These are phyloP conservation scores for Lactarius vividus DNA, from an alignment of 768 basidiomycete genomes.

Conservation along the genomic window DNA sequence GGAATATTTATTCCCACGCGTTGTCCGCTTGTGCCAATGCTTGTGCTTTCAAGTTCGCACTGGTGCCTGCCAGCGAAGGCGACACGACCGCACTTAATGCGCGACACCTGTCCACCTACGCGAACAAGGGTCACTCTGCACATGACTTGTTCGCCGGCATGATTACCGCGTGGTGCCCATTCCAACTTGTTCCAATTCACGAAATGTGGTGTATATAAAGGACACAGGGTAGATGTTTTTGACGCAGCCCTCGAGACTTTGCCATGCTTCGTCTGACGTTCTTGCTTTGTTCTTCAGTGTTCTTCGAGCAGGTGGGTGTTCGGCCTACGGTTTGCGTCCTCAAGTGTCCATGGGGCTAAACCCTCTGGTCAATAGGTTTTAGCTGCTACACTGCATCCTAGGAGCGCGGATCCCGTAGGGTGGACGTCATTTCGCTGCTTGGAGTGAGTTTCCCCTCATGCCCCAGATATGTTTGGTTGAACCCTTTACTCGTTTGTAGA, in stretches of 20 bases:
- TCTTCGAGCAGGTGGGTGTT: not conserved
- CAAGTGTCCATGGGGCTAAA: not conserved
- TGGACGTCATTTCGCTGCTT: not conserved
- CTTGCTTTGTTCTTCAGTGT: not conserved
- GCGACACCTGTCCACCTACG: too few relatives aligned
- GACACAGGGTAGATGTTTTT: not conserved
- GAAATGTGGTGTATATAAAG: not conserved
- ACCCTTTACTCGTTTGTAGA: not conserved
- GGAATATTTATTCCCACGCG: too few relatives aligned
- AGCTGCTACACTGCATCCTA: not conserved
- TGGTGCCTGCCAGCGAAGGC: too few relatives aligned
- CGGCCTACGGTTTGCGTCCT: not conserved
- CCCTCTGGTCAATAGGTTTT: not conserved
- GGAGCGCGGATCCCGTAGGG: not conserved
- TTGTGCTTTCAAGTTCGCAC: too few relatives aligned
- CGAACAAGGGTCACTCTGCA: too few relatives aligned
- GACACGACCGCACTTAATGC: too few relatives aligned
- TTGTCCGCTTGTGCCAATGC: too few relatives aligned
- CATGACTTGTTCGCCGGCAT: not conserved
- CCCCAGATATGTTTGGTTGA: too few relatives aligned
- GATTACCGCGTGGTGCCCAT: not conserved
- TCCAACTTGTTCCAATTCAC: not conserved
- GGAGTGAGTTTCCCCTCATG: conserved; percentile 1
- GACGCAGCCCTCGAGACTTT: not conserved
- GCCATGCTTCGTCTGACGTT: not conserved